Percentiles rank a stretch among this genome's conserved stretches.
These are phyloP conservation scores for Micractinium conductrix DNA, from an alignment of 139 green algal genomes.

Conservation along the genomic window DNA sequence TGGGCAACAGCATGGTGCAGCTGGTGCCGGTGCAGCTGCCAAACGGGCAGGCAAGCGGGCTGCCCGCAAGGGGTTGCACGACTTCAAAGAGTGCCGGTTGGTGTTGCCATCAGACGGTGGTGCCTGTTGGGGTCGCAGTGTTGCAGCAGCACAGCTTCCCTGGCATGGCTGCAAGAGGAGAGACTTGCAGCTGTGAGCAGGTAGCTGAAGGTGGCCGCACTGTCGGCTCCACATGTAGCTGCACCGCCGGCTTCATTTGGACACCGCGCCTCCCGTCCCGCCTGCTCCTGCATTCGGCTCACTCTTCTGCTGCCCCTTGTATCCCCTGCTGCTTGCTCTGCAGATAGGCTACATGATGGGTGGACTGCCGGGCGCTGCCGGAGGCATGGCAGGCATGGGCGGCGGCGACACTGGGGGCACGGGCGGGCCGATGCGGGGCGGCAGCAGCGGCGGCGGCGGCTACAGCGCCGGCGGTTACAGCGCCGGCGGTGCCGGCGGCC, in stretches of 20 bases:
- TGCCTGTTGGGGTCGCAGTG: no score
- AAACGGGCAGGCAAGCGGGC: constrained; percentile 53
- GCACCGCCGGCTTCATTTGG: no score
- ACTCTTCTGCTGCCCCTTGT: not conserved
- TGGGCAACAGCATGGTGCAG: constrained; percentile 33
- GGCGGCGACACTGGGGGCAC: constrained; percentile 10
- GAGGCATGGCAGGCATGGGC: not conserved
- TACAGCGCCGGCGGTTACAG: constrained; percentile 25
- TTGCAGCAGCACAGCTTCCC: no score
- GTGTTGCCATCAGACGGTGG: no score
- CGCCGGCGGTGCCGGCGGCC: constrained; percentile 25
- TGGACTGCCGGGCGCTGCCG: not conserved
- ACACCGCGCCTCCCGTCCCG: no score
- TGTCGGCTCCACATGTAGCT: no score
- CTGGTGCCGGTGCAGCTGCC: constrained; percentile 67
- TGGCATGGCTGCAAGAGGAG: no score
- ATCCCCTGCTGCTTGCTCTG: not conserved
- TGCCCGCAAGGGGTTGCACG: no score
- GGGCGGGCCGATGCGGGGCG: constrained; percentile 6
- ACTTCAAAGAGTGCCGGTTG: no score
- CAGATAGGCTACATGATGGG: constrained; percentile 59
- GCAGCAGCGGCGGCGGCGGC: constrained; percentile 16
- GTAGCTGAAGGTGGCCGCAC: no score
- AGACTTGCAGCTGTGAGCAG: no score
- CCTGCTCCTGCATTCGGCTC: no score